Conservation (phyloP, 1,139 yeast genomes). For the Suhomyces yuchorum region DNA sequence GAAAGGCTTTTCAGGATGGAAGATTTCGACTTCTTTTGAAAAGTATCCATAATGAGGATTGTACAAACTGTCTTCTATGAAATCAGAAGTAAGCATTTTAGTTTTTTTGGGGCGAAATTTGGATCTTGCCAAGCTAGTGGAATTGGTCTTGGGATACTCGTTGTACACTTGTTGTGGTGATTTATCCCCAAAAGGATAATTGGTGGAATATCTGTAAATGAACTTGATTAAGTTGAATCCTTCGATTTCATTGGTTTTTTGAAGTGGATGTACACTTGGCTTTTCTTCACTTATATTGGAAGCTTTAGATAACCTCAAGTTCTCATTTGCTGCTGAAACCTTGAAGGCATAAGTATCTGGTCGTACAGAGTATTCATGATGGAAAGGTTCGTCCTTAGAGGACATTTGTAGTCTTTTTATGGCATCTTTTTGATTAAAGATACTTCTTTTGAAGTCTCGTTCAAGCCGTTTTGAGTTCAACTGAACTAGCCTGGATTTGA, state of each 20-base stretch:
- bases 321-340: slow-evolving; percentile 34
- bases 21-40: slow-evolving; percentile 75
- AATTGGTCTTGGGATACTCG: slow-evolving; percentile 42
- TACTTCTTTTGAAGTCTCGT: slow-evolving; percentile 12
- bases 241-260: slow-evolving; percentile 19
- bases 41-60: slow-evolving; percentile 84
- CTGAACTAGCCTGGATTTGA: not conserved
- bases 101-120: slow-evolving; percentile 58
- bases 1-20: slow-evolving; percentile 63
- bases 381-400: slow-evolving; percentile 30
- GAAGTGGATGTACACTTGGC: slow-evolving; percentile 33
- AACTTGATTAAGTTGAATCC: slow-evolving; percentile 38
- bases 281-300: slow-evolving; percentile 5
- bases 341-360: slow-evolving; percentile 53
- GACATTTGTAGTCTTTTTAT: slow-evolving; percentile 23
- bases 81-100: slow-evolving; percentile 74
- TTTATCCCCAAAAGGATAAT: slow-evolving; percentile 44
- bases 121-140: slow-evolving; percentile 48
- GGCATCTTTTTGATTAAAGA: slow-evolving; percentile 27
- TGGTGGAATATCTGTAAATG: slow-evolving; percentile 45
- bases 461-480: not conserved
- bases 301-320: slow-evolving; percentile 7
- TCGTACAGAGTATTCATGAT: slow-evolving; percentile 50
- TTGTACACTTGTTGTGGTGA: slow-evolving; percentile 47
- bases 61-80: slow-evolving; percentile 82